These are phyloP conservation scores for Colletotrichum sp. DNA, from an alignment of 2,329 filamentous ascomycete species.

Conservation along the genomic window DNA sequence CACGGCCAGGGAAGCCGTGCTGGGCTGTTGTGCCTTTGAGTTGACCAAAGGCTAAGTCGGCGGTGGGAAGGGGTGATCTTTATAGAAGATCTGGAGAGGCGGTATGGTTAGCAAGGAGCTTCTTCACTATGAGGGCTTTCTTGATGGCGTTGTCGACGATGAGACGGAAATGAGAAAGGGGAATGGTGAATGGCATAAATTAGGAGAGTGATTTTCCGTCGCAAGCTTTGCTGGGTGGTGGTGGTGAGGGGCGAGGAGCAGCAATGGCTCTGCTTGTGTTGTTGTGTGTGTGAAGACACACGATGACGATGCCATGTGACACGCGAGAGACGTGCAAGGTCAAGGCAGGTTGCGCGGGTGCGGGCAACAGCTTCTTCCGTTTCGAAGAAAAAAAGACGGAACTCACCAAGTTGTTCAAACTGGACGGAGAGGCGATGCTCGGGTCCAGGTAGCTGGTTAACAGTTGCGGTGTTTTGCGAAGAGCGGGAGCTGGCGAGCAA, in stretches of 20 bases:
- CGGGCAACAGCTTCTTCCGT: neutral
- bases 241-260: neutral
- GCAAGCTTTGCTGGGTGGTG: neutral
- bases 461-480: constrained; percentile 1
- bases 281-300: neutral
- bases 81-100: constrained; percentile 16
- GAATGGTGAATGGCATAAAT: neutral
- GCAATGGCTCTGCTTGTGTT: neutral
- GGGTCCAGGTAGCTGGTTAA: constrained; percentile 7
- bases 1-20: constrained; percentile 69
- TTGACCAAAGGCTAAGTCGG: constrained; percentile 66
- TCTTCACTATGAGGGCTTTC: neutral
- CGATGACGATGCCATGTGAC: constrained; percentile 20
- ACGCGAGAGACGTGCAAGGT: neutral
- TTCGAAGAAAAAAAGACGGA: neutral
- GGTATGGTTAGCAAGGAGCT: neutral
- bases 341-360: neutral
- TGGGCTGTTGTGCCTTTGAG: constrained; percentile 65
- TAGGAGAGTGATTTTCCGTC: neutral
- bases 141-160: neutral
- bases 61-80: constrained; percentile 15
- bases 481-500: neutral
- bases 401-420: constrained; percentile 5
- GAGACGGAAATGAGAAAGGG: neutral
- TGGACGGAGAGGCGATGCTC: constrained; percentile 3